These are phyloP conservation scores for Rhizopogon sp. DNA, from an alignment of 768 basidiomycete genomes.

Conservation along the genomic window DNA sequence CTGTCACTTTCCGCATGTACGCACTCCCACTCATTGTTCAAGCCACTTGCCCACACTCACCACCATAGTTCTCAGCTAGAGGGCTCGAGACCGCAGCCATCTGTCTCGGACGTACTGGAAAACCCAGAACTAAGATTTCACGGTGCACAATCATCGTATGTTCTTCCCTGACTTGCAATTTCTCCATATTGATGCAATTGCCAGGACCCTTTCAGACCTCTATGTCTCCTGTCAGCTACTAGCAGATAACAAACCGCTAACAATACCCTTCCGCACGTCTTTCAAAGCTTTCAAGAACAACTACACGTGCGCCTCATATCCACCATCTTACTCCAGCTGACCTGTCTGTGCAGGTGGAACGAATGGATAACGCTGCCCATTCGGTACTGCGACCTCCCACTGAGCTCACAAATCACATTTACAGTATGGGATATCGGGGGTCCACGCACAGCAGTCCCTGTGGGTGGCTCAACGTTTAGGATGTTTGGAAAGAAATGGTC, in stretches of 20 bases:
- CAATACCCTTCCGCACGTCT: slow-evolving; percentile 86
- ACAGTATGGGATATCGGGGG: slow-evolving; percentile 96
- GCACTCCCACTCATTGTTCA: slow-evolving; percentile 7
- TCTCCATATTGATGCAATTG: slow-evolving; percentile 23
- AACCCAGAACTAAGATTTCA: slow-evolving; percentile 79
- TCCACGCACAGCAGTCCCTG: slow-evolving; percentile 70
- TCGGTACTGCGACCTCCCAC: slow-evolving; percentile 88
- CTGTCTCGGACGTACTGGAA: slow-evolving; percentile 78
- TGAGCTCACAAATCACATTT: slow-evolving; percentile 84
- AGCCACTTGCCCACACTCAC: background rate
- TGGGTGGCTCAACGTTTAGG: slow-evolving; percentile 88
- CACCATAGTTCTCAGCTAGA: slow-evolving; percentile 73
- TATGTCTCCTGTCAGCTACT: slow-evolving; percentile 91
- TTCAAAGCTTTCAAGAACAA: slow-evolving; percentile 88
- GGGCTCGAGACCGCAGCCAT: slow-evolving; percentile 65
- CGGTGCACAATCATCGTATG: slow-evolving; percentile 74
- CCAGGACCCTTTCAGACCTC: slow-evolving; percentile 84
- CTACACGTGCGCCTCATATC: slow-evolving; percentile 51
- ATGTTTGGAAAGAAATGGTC: slow-evolving; percentile 94
- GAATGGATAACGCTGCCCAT: slow-evolving; percentile 92
- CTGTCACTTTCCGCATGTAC: slow-evolving; percentile 83
- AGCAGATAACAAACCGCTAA: slow-evolving; percentile 90
- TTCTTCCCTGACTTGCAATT: slow-evolving; percentile 10
- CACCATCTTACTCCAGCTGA: background rate
- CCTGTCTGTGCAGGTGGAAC: slow-evolving; percentile 67